A percentile compares a stretch with the other conserved stretches of the same genome.
These are phyloP conservation scores for Leishmania arabica DNA, from an alignment of 208 protist species.

Conservation along the genomic window DNA sequence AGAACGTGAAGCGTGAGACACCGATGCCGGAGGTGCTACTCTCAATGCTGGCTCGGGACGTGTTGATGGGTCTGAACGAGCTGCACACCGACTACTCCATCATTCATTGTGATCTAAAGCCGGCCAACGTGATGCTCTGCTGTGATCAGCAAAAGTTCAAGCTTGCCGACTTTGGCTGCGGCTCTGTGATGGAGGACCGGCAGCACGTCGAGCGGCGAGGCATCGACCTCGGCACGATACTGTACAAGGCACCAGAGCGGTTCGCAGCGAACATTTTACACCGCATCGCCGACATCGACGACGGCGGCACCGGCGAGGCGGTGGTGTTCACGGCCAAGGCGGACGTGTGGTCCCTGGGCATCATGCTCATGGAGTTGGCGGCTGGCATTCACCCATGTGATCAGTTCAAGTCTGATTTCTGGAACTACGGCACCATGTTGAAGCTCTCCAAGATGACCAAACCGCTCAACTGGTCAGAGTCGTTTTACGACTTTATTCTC, in stretches of 20 bases:
- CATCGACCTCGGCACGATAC: conserved; percentile 77
- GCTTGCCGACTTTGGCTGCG: conserved; percentile 88
- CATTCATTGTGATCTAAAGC: conserved; percentile 97
- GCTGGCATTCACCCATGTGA: conserved; percentile 76
- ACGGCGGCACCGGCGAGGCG: conserved; percentile 18
- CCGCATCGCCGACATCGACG: conserved; percentile 22
- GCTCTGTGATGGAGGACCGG: conserved; percentile 62
- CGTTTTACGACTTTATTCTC: conserved; percentile 84
- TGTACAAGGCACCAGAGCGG: conserved; percentile 89
- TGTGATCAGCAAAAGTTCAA: conserved; percentile 79
- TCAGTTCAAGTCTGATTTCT: conserved; percentile 89
- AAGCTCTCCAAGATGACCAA: conserved; percentile 84
- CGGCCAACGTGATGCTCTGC: conserved; percentile 94
- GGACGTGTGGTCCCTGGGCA: conserved; percentile 90
- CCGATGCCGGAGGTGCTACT: conserved; percentile 99
- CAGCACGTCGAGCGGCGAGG: conserved; percentile 44
- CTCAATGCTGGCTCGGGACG: conserved; percentile 99
- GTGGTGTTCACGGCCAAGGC: conserved; percentile 77
- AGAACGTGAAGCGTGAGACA: conserved; percentile 96
- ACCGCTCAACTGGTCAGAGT: conserved; percentile 71
- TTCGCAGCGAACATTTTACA: conserved; percentile 24
- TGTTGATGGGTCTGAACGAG: conserved; percentile 78
- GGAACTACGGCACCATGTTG: conserved; percentile 77
- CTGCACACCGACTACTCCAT: conserved; percentile 88
- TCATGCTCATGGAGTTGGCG: conserved; percentile 81